These are phyloP conservation scores for Golubevia sp. DNA, from an alignment of 1,284 basidiomycete genomes.

Conservation along the genomic window DNA sequence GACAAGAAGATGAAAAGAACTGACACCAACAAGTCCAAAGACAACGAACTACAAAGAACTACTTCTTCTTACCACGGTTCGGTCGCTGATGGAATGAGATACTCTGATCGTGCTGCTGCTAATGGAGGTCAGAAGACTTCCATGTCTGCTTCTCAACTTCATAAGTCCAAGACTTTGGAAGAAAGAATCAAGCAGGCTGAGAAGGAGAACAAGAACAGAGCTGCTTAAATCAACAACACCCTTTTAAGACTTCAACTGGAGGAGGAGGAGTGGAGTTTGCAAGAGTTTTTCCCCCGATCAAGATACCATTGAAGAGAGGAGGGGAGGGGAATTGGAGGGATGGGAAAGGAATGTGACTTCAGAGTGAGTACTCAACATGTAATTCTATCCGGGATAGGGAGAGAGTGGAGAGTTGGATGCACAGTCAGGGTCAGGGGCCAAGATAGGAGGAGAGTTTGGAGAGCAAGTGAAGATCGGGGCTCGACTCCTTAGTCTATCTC, in stretches of 20 bases:
- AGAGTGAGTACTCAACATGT: background rate
- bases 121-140: constrained; percentile 31
- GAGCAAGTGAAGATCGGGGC: no score
- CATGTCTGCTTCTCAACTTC: constrained; percentile 54
- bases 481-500: no score
- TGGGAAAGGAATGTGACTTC: background rate
- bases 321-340: background rate
- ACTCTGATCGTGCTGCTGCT: constrained; percentile 48
- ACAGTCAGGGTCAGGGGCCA: no score
- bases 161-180: constrained; percentile 60
- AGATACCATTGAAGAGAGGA: no score
- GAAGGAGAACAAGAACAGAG: constrained; percentile 32
- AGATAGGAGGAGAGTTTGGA: no score
- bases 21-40: constrained; percentile 50
- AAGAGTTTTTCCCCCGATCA: background rate
- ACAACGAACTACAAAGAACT: constrained; percentile 58
- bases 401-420: no score
- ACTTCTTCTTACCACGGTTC: constrained; percentile 60
- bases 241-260: background rate
- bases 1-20: constrained; percentile 57
- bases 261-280: background rate
- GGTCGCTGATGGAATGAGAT: constrained; percentile 56
- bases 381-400: no score
- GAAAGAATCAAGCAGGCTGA: constrained; percentile 56
- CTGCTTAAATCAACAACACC: background rate